Percentiles rank a stretch among this genome's conserved stretches.
Evolutionary conservation across 2,329 filamentous ascomycete genomes (phyloP).

Genomic region (Fusarium sambucinum): DNA sequence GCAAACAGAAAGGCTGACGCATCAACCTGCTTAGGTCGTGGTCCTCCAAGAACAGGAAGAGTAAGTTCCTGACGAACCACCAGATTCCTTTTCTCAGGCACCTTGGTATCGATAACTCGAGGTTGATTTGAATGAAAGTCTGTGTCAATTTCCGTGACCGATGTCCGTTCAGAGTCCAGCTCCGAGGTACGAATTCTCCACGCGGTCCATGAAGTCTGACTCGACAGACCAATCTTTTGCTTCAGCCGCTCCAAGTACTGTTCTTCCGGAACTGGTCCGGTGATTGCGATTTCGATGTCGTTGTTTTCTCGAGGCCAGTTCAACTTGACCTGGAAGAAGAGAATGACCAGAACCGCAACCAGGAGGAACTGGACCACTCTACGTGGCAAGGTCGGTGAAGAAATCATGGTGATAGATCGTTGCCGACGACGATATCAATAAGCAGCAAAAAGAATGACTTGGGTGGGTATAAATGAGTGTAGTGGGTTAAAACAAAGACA

Average conservation of each 20-base stretch:
- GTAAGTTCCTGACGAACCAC: constrained; percentile 50
- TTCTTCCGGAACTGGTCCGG: constrained; percentile 48
- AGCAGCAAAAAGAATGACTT: constrained; percentile 44
- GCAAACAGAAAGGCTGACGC: constrained; percentile 59
- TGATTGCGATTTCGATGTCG: constrained; percentile 29
- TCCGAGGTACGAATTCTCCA: constrained; percentile 51
- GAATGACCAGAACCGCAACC: constrained; percentile 43
- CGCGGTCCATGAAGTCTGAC: constrained; percentile 52
- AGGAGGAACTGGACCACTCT: constrained; percentile 44
- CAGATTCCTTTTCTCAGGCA: constrained; percentile 44
- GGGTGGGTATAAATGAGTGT: constrained; percentile 41
- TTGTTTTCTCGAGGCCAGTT: constrained; percentile 18
- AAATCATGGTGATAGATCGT: constrained; percentile 35
- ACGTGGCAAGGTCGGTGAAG: constrained; percentile 40
- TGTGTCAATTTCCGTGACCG: constrained; percentile 49
- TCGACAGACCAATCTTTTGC: constrained; percentile 47
- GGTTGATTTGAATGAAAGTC: constrained; percentile 51
- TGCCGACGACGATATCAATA: constrained; percentile 9
- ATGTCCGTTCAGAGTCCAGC: constrained; percentile 45
- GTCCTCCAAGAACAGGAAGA: constrained; percentile 51
- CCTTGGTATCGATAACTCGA: constrained; percentile 46
- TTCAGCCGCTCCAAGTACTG: constrained; percentile 50
- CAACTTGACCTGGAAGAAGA: constrained; percentile 44
- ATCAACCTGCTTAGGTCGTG: constrained; percentile 52
- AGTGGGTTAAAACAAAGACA: constrained; percentile 38